Conservation (phyloP, 2,329 filamentous ascomycete genomes). For the Aspergillus jensenii region DNA sequence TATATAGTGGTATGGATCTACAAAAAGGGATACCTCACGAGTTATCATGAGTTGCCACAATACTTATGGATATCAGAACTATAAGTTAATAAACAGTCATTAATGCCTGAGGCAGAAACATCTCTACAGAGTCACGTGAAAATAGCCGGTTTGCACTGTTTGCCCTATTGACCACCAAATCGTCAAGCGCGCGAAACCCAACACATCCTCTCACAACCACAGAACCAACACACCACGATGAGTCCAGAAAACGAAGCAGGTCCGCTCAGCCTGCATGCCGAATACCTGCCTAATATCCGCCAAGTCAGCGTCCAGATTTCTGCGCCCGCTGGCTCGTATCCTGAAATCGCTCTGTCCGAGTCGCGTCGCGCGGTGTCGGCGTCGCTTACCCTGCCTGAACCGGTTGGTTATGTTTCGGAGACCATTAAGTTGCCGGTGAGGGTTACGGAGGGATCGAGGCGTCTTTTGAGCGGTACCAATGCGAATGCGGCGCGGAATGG, state of each 20-base stretch:
- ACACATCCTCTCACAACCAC: neutral
- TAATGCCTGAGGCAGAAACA: too few species aligned
- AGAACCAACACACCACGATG: neutral
- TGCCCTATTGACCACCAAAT: neutral
- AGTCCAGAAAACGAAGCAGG: neutral
- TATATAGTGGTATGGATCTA: too few species aligned
- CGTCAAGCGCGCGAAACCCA: neutral
- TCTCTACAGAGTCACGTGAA: neutral
- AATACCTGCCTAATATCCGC: conserved; percentile 61
- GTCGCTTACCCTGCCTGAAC: conserved; percentile 38
- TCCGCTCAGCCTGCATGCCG: conserved; percentile 54
- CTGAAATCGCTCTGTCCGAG: conserved; percentile 31
- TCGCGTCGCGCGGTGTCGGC: conserved; percentile 37
- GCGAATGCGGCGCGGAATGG: neutral
- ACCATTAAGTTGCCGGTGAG: conserved; percentile 51
- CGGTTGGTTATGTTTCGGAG: conserved; percentile 24
- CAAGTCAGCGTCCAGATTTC: conserved; percentile 59
- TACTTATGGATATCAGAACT: too few species aligned
- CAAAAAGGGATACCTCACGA: too few species aligned
- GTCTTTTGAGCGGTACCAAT: conserved; percentile 17
- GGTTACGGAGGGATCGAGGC: conserved; percentile 29
- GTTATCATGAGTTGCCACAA: too few species aligned
- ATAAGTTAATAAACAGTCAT: too few species aligned
- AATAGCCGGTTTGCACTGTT: neutral
- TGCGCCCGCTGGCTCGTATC: conserved; percentile 30